Base-by-base conservation (phyloP, 257 asterid species). In the Verbena officinalis region DNA sequence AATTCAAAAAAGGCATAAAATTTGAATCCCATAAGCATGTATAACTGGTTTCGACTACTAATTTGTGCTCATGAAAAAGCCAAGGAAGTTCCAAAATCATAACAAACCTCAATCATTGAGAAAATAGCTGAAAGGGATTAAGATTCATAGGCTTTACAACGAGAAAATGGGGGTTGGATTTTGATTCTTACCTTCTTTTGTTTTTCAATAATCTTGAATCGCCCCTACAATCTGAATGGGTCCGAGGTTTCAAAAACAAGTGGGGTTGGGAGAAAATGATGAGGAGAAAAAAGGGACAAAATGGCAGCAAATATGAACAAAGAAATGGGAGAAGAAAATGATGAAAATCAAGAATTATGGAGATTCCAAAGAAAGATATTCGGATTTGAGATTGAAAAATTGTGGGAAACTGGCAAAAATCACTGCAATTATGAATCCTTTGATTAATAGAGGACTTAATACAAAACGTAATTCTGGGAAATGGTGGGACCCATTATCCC, bases 161-260 rank as follows among this genome's bases (percentile, higher is more conserved):
- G 19, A 54, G 14, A 15, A 59, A 1, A 54, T 31, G 10, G 27
- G 64, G 9, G 7, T 50, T 59, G 8, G 60, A 36, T 49, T 59
- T 64, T 8, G 60, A 36, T 43, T 67, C 20, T 61, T 45, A 61
- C 70, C 74, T 55, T 54, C 17, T 27, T 27, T 27, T 27, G 4
- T 5, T 27, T 4, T 46, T n/a, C 5, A 58, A 62, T 50, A 68
- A 77, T 53, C 67, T 51, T 1, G 67, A 77, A 68, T 66, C 69
- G 46, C 56, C 27, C 40, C 52, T 13, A 52, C n/a, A 51, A 51
- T 64, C 75, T 23, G 75, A 57, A 57, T 15, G 60, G 77, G 77
- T 44, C 73, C 64, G 46, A 59, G 65, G 45, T 50, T 65, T 14
- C 31, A 59, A 20, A 9, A 11, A 70, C 34, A 34, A 33, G 40